Evolutionary conservation across 2,329 filamentous ascomycete species (phyloP).

Genomic region (Nothopassalora personata): DNA sequence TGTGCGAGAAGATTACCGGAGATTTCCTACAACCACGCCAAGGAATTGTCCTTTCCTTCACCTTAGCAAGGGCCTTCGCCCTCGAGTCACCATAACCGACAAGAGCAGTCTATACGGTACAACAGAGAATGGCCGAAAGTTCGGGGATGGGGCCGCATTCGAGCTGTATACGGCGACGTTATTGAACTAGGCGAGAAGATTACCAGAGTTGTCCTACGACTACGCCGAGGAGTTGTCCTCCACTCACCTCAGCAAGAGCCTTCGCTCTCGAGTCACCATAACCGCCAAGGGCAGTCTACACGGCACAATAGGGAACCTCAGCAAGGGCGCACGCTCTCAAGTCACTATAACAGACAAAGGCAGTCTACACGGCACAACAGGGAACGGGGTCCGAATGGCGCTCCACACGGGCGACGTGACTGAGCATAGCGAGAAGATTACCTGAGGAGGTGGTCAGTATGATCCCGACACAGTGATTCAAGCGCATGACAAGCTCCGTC

Average conservation of each 20-base stretch:
- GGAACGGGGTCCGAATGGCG: conserved; percentile 21
- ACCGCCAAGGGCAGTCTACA: conserved; percentile 31
- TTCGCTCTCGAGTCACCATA: conserved; percentile 23
- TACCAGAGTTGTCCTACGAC: conserved; percentile 31
- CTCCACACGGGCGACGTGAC: conserved; percentile 27
- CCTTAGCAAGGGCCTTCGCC: conserved; percentile 8
- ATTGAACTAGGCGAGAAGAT: conserved; percentile 32
- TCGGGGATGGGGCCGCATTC: conserved; percentile 17
- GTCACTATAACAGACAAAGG: conserved; percentile 29
- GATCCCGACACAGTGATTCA: not conserved
- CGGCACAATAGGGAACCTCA: conserved; percentile 33
- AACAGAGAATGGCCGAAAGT: conserved; percentile 28
- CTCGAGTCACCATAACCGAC: conserved; percentile 29
- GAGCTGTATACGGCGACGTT: conserved; percentile 25
- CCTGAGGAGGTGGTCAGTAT: conserved; percentile 23
- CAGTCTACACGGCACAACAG: conserved; percentile 33
- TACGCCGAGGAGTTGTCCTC: conserved; percentile 31
- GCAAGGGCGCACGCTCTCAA: conserved; percentile 9
- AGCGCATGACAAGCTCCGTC: conserved; percentile 2
- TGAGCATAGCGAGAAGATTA: too few relatives aligned
- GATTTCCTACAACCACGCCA: conserved; percentile 34
- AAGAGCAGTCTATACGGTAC: conserved; percentile 32
- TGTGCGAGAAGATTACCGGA: too few relatives aligned
- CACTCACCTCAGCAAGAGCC: conserved; percentile 8
- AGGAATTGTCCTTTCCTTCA: conserved; percentile 19